Conservation (phyloP, 257 asterid species). For the Lycium ferocissimum region DNA sequence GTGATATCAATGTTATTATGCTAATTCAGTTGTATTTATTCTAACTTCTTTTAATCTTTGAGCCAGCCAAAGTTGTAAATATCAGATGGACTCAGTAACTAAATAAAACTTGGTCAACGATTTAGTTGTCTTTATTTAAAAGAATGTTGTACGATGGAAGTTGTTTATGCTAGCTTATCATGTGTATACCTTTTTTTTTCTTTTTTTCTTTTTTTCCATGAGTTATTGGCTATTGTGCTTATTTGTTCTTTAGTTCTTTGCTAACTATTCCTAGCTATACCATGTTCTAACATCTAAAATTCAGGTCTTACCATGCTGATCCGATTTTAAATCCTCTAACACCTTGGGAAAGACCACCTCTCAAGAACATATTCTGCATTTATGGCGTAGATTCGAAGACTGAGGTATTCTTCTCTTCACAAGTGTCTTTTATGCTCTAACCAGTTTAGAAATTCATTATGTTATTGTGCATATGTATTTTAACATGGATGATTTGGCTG, state of each 20-base stretch:
- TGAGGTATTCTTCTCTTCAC: constrained; percentile 66
- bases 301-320: constrained; percentile 90
- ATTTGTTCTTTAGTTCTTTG: constrained; percentile 2
- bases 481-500: constrained; percentile 1
- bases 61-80: background rate
- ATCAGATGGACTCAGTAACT: background rate
- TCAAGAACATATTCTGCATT: constrained; percentile 94
- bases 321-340: constrained; percentile 97
- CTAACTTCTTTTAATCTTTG: background rate
- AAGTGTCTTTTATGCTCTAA: constrained; percentile 15
- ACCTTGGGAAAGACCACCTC: constrained; percentile 99
- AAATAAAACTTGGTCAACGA: background rate
- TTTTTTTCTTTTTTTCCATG: constrained; percentile 11
- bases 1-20: background rate
- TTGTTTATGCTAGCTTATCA: background rate
- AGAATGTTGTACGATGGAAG: constrained; percentile 19
- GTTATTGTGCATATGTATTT: constrained; percentile 3
- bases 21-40: background rate
- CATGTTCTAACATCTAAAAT: constrained; percentile 30
- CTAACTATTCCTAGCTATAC: constrained; percentile 16
- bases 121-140: background rate
- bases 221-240: constrained; percentile 18
- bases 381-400: constrained; percentile 90
- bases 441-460: constrained; percentile 13
- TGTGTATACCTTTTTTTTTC: background rate